Conservation (phyloP, 441 rosid species). For the Gossypium lobatum region DNA sequence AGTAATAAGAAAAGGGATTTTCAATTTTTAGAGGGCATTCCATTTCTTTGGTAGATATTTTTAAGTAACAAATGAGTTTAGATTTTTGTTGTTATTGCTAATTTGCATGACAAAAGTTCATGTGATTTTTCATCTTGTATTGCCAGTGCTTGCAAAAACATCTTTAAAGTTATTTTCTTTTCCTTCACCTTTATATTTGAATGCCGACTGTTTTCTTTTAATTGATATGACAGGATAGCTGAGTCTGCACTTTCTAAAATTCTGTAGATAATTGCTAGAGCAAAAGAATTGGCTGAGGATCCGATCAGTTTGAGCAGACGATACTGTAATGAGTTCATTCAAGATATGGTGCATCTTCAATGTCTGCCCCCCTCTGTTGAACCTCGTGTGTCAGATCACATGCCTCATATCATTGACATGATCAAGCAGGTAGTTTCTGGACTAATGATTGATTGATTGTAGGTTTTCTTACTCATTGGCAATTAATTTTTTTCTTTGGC, state of each 20-base stretch:
- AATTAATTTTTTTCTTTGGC: background rate
- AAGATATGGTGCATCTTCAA: slow-evolving; percentile 67
- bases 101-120: background rate
- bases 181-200: slow-evolving; percentile 4
- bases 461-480: background rate
- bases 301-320: slow-evolving; percentile 73
- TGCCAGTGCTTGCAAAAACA: background rate
- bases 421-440: slow-evolving; percentile 58
- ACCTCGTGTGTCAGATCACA: slow-evolving; percentile 86
- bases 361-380: slow-evolving; percentile 77
- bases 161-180: background rate
- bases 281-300: slow-evolving; percentile 78
- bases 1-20: background rate
- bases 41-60: background rate
- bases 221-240: slow-evolving; percentile 42
- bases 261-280: slow-evolving; percentile 78
- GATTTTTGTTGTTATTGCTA: background rate
- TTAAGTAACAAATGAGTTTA: background rate
- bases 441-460: background rate
- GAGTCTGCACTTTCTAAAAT: slow-evolving; percentile 37
- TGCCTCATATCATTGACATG: slow-evolving; percentile 78
- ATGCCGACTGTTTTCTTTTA: slow-evolving; percentile 26
- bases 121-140: background rate
- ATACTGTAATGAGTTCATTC: slow-evolving; percentile 71
- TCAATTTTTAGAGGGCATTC: background rate